Percentiles rank a stretch among this genome's conserved stretches.
These are phyloP conservation scores for Fusarium vanettenii DNA, from an alignment of 2,329 filamentous ascomycete species.

Conservation along the genomic window DNA sequence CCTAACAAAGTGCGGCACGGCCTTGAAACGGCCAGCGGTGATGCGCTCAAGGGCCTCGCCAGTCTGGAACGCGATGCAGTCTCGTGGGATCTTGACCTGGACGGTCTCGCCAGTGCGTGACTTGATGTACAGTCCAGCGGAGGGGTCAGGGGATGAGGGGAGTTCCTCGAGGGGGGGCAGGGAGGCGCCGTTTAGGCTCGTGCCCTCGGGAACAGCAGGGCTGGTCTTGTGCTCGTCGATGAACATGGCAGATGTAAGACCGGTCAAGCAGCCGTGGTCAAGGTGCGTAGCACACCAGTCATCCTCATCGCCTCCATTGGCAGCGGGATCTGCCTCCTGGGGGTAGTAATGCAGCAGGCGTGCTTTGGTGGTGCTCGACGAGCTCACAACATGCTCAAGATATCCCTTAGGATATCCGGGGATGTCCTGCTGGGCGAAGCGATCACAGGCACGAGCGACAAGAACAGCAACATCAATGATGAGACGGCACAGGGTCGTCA, in stretches of 20 bases:
- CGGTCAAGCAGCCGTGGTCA: conserved; percentile 94
- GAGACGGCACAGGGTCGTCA: conserved; percentile 81
- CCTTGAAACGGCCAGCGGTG: conserved; percentile 89
- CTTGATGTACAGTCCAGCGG: conserved; percentile 92
- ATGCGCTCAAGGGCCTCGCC: conserved; percentile 93
- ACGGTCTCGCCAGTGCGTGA: conserved; percentile 83
- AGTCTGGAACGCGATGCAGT: conserved; percentile 96
- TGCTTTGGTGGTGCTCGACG: conserved; percentile 90
- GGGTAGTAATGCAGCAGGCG: conserved; percentile 95
- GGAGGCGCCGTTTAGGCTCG: conserved; percentile 40
- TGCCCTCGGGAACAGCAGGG: conserved; percentile 48
- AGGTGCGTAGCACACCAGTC: conserved; percentile 95
- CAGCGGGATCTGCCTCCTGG: conserved; percentile 55
- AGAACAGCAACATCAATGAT: conserved; percentile 92
- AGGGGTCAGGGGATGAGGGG: conserved; percentile 79
- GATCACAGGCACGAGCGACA: conserved; percentile 91
- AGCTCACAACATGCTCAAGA: conserved; percentile 86
- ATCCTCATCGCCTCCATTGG: conserved; percentile 69
- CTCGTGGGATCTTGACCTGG: conserved; percentile 92
- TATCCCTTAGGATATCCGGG: conserved; percentile 81
- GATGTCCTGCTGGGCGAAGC: conserved; percentile 84
- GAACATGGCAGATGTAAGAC: conserved; percentile 95
- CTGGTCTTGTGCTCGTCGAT: conserved; percentile 75
- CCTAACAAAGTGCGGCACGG: conserved; percentile 94
- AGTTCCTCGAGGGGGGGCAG: conserved; percentile 75